Evolutionary conservation across 1,284 basidiomycete species (phyloP).

Genomic region (Tranzscheliella williamsii): DNA sequence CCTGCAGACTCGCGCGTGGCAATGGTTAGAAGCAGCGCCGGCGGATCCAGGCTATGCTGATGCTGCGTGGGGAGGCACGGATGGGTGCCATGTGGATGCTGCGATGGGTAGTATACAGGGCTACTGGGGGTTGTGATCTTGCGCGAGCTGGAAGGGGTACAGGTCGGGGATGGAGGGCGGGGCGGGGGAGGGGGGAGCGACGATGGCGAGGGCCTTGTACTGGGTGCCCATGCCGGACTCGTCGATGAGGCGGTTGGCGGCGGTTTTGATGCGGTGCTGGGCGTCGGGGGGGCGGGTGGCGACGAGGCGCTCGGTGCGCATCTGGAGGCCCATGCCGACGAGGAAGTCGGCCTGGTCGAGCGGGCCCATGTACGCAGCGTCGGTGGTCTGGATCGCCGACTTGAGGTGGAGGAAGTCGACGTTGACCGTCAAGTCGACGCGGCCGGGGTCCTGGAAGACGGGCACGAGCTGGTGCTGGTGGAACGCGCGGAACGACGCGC

Average conservation of each 20-base stretch:
- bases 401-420: constrained; percentile 90
- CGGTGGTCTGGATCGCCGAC: constrained; percentile 69
- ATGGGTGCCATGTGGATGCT: too few relatives aligned
- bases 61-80: too few relatives aligned
- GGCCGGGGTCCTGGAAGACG: constrained; percentile 80
- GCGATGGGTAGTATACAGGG: too few relatives aligned
- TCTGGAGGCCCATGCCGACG: constrained; percentile 66
- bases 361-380: constrained; percentile 67
- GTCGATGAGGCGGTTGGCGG: constrained; percentile 66
- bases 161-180: too few relatives aligned
- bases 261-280: constrained; percentile 63
- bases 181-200: neutral
- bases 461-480: constrained; percentile 83
- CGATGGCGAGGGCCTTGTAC: constrained; percentile 66
- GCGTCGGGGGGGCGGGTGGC: constrained; percentile 65
- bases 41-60: too few relatives aligned
- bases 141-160: too few relatives aligned
- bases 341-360: constrained; percentile 75
- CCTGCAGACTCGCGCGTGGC: too few relatives aligned
- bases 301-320: constrained; percentile 69
- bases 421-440: constrained; percentile 89
- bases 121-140: too few relatives aligned
- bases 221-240: constrained; percentile 66
- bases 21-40: too few relatives aligned
- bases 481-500: constrained; percentile 87